phyloP scores from a whole-genome alignment of 2,329 filamentous ascomycete genomes.

The Massarina eburnea region DNA sequence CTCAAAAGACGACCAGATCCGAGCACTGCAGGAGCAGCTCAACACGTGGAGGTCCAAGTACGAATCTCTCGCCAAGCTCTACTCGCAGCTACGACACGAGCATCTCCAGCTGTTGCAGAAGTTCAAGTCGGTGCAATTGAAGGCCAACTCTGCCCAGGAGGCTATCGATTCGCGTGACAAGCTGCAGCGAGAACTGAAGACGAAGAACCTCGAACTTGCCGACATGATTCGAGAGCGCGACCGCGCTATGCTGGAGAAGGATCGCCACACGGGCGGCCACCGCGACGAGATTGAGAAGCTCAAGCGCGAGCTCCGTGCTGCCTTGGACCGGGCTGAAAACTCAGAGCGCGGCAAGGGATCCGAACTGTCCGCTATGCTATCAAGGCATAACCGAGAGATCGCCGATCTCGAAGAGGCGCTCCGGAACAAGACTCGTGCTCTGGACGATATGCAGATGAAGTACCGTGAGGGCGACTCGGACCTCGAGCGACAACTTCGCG shows the following conservation, averaged over 20 bases:
- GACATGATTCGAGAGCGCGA: conserved; percentile 99
- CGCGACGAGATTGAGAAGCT: conserved; percentile 94
- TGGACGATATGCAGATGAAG: conserved; percentile 81
- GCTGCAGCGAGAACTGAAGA: conserved; percentile 96
- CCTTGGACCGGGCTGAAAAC: conserved; percentile 87
- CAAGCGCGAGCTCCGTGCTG: conserved; percentile 89
- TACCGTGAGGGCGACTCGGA: conserved; percentile 80
- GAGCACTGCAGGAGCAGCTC: conserved; percentile 90
- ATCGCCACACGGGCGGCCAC: conserved; percentile 80
- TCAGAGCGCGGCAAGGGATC: conserved; percentile 90
- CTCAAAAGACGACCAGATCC: conserved; percentile 93
- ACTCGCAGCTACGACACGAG: conserved; percentile 92
- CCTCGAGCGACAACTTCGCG: conserved; percentile 79
- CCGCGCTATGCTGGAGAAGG: conserved; percentile 88
- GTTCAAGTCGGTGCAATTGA: conserved; percentile 93
- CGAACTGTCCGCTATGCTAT: conserved; percentile 89
- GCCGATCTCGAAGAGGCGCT: conserved; percentile 93
- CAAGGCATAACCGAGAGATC: conserved; percentile 97
- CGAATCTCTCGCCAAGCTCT: conserved; percentile 92
- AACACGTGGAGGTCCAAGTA: conserved; percentile 98
- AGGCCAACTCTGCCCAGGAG: conserved; percentile 95
- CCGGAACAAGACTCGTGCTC: conserved; percentile 77
- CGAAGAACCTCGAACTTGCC: conserved; percentile 96
- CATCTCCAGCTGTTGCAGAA: conserved; percentile 94
- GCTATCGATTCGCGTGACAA: conserved; percentile 94